Conservation (phyloP, 768 basidiomycete genomes). For the Pleurotus giganteus region DNA sequence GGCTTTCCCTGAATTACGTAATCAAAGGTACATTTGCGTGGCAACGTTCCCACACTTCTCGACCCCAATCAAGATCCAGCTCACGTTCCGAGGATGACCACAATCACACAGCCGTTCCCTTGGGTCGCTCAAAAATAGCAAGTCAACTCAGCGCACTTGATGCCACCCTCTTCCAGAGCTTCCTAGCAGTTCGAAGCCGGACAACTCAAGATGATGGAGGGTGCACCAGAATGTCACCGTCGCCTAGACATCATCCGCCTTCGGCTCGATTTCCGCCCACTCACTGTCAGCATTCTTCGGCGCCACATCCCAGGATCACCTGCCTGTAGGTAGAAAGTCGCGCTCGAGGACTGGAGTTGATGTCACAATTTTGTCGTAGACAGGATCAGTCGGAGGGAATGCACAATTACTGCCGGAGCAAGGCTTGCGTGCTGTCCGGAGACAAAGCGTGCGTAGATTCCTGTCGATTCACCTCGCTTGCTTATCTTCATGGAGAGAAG, state of each 20-base stretch:
- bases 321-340: no score
- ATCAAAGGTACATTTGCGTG: constrained; percentile 9
- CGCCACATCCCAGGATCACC: not conserved
- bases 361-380: not conserved
- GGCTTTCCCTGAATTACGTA: constrained; percentile 8
- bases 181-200: not conserved
- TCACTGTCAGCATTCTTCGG: no score
- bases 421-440: no score
- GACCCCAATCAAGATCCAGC: constrained; percentile 1
- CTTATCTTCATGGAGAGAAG: not conserved
- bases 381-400: not conserved
- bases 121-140: constrained; percentile 2
- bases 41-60: not conserved
- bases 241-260: no score
- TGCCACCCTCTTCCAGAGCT: not conserved
- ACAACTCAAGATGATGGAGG: no score
- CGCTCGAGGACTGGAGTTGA: not conserved
- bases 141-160: not conserved
- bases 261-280: no score
- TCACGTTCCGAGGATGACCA: not conserved
- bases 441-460: no score
- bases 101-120: not conserved
- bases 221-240: no score
- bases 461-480: no score
- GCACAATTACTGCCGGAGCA: not conserved